Percentiles rank a stretch among this genome's conserved stretches.
phyloP scores from a whole-genome alignment of 345 rosid species.

The Murraya koenigii region DNA sequence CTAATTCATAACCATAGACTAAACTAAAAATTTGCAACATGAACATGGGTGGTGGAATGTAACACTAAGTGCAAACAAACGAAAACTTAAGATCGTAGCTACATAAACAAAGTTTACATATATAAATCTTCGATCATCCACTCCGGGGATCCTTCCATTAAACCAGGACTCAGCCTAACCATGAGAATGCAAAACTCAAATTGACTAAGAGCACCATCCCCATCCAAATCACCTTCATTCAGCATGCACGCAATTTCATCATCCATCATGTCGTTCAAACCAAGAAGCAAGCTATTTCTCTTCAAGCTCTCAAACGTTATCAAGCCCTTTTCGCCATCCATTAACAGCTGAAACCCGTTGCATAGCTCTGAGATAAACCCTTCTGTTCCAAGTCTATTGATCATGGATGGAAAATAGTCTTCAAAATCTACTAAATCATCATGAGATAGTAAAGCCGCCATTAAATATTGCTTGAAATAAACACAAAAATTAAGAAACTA shows the following conservation, averaged over 20 bases:
- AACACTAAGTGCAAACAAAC: no score
- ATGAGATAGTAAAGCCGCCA: conserved; percentile 17
- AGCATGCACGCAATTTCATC: conserved; percentile 62
- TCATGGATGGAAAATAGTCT: conserved; percentile 64
- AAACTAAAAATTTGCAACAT: background rate
- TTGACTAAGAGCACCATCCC: conserved; percentile 64
- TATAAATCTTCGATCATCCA: conserved; percentile 27
- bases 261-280: conserved; percentile 51
- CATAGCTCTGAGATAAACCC: conserved; percentile 57
- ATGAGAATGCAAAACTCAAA: conserved; percentile 68
- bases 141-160: conserved; percentile 40
- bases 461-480: background rate
- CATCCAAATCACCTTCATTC: conserved; percentile 62
- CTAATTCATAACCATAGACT: no score
- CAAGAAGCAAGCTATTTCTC: conserved; percentile 50
- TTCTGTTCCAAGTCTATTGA: conserved; percentile 48
- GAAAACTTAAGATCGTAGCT: no score
- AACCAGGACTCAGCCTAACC: conserved; percentile 59
- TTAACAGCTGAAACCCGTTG: conserved; percentile 50
- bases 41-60: background rate
- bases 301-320: conserved; percentile 71
- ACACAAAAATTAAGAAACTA: no score
- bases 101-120: background rate
- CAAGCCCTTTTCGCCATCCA: conserved; percentile 61
- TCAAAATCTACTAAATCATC: conserved; percentile 39